Evolutionary conservation across 1,139 yeast species (phyloP).

Genomic region (Debaryomycetaceae sp.): DNA sequence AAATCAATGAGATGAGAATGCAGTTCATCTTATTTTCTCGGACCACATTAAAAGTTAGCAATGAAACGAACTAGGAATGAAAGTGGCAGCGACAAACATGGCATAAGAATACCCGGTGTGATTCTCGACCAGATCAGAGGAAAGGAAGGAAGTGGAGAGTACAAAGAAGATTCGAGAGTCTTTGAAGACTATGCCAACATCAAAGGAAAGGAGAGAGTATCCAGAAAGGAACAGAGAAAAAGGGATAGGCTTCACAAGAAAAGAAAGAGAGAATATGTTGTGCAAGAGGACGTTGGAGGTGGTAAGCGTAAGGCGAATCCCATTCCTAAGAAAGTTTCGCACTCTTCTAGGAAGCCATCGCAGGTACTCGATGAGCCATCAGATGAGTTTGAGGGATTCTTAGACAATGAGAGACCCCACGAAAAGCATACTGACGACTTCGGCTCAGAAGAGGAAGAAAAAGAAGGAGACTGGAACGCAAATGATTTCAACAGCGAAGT

Average conservation of each 20-base stretch:
- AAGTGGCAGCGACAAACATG: slow-evolving; percentile 28
- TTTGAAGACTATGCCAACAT: slow-evolving; percentile 18
- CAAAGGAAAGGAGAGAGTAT: slow-evolving; percentile 28
- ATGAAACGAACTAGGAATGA: slow-evolving; percentile 3
- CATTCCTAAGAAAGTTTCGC: not conserved
- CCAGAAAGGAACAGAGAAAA: slow-evolving; percentile 58
- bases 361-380: slow-evolving; percentile 5
- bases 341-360: not conserved
- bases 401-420: slow-evolving; percentile 27
- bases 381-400: slow-evolving; percentile 16
- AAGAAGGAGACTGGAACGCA: slow-evolving; percentile 7
- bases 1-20: not conserved
- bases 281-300: not conserved
- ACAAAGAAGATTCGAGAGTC: slow-evolving; percentile 32
- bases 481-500: slow-evolving; percentile 5
- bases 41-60: too few species aligned
- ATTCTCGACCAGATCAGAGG: slow-evolving; percentile 61
- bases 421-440: slow-evolving; percentile 12
- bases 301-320: not conserved
- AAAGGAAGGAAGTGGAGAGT: slow-evolving; percentile 42
- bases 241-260: slow-evolving; percentile 52
- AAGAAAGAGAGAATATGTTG: slow-evolving; percentile 23
- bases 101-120: slow-evolving; percentile 63
- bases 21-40: too few species aligned
- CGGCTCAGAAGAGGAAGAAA: slow-evolving; percentile 13